phyloP scores from a whole-genome alignment of 495 filamentous ascomycete species.

The Trichoderma asperelloides region DNA sequence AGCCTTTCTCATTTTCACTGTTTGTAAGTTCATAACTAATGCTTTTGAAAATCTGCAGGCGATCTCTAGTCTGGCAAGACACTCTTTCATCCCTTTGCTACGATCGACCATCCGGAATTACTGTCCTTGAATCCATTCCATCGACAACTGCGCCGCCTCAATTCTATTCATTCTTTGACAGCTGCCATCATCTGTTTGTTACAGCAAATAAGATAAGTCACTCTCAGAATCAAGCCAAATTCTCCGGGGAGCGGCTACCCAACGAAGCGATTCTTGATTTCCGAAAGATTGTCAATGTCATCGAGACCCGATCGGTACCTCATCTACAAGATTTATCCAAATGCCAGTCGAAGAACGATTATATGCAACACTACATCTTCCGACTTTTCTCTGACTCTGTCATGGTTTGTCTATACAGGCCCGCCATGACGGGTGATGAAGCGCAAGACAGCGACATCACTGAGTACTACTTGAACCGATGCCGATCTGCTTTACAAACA shows the following conservation, averaged over 20 bases:
- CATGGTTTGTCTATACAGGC: background rate
- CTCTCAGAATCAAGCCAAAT: background rate
- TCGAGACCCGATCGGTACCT: background rate
- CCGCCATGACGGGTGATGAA: background rate
- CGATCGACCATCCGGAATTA: constrained; percentile 2
- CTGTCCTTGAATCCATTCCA: background rate
- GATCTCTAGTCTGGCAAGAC: constrained; percentile 1
- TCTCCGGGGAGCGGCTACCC: background rate
- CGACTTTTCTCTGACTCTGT: background rate
- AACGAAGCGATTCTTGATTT: background rate
- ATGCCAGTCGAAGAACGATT: background rate
- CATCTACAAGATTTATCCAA: background rate
- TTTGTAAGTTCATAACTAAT: background rate
- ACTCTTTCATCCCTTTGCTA: background rate
- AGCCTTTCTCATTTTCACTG: background rate
- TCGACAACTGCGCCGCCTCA: background rate
- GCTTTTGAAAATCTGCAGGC: background rate
- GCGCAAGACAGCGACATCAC: background rate
- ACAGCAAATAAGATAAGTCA: background rate
- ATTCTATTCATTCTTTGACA: background rate
- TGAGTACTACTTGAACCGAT: background rate
- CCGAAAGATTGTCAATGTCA: background rate
- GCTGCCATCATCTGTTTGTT: constrained; percentile 1
- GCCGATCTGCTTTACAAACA: background rate
- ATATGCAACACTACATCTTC: background rate